These are phyloP conservation scores for Cryptococcus hybrid DNA, from an alignment of 1,284 basidiomycete species.

Conservation along the genomic window DNA sequence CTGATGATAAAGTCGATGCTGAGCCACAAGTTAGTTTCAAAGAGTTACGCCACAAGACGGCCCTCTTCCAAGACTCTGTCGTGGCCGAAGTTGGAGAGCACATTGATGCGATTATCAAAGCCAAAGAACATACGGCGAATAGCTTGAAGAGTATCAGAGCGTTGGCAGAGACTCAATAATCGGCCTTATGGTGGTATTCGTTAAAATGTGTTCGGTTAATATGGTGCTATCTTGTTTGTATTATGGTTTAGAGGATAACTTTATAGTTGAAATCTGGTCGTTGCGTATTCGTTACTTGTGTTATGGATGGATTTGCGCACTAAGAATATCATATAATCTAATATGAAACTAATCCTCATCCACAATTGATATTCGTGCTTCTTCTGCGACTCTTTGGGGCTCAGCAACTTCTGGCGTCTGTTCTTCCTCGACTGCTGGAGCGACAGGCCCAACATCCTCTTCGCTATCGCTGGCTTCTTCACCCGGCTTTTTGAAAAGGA, in stretches of 20 bases:
- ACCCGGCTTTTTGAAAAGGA: conserved; percentile 36
- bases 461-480: conserved; percentile 29
- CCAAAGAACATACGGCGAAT: conserved; percentile 42
- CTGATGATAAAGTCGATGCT: background rate
- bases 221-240: too few species aligned
- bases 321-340: background rate
- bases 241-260: too few species aligned
- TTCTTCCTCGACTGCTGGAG: conserved; percentile 4
- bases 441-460: conserved; percentile 19
- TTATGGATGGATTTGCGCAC: too few species aligned
- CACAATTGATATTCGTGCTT: conserved; percentile 39
- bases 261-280: too few species aligned
- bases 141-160: conserved; percentile 36
- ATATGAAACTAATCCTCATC: conserved; percentile 40
- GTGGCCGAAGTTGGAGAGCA: conserved; percentile 36
- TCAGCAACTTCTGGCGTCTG: conserved; percentile 6
- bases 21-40: conserved; percentile 23
- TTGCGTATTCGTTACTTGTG: too few species aligned
- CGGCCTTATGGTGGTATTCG: too few species aligned
- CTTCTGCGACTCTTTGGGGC: conserved; percentile 15
- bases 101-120: conserved; percentile 41
- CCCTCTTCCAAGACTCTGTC: conserved; percentile 35
- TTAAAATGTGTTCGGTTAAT: too few species aligned
- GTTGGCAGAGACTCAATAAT: conserved; percentile 38
- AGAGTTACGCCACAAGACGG: conserved; percentile 43